Evolutionary conservation across 2,329 filamentous ascomycete species (phyloP).

Genomic region (Fusarium sp.): DNA sequence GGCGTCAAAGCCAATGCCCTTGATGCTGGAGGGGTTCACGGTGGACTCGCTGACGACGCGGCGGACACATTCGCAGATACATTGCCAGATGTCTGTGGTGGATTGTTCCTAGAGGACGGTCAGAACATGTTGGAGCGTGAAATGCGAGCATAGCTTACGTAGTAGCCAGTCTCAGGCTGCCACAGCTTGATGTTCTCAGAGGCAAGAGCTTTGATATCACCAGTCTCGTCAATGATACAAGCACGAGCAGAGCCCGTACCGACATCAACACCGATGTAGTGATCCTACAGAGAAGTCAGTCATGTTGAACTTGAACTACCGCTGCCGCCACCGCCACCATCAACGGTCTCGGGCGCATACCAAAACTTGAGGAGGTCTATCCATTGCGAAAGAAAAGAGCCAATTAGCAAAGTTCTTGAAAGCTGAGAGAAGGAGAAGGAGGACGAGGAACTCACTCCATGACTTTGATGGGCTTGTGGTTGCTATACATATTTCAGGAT

Average conservation of each 20-base stretch:
- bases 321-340: neutral
- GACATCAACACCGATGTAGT: conserved; percentile 90
- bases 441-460: conserved; percentile 50
- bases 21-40: conserved; percentile 79
- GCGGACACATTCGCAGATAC: conserved; percentile 90
- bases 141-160: conserved; percentile 61
- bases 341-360: conserved; percentile 41
- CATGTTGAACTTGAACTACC: neutral
- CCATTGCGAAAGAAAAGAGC: conserved; percentile 37
- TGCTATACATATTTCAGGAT: conserved; percentile 48
- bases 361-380: conserved; percentile 50
- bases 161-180: conserved; percentile 81
- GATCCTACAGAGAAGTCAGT: conserved; percentile 55
- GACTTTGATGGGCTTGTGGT: conserved; percentile 52
- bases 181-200: conserved; percentile 82
- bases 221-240: conserved; percentile 91
- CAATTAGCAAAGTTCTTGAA: conserved; percentile 18
- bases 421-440: conserved; percentile 10
- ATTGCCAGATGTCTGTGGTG: conserved; percentile 94
- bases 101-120: conserved; percentile 81
- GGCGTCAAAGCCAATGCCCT: conserved; percentile 95
- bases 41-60: conserved; percentile 84
- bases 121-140: neutral
- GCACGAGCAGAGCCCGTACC: conserved; percentile 95
- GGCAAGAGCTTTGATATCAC: conserved; percentile 84